Percentiles rank a stretch among this genome's conserved stretches.
These are phyloP conservation scores for Citrus hindsii DNA, from an alignment of 345 rosid species.

Conservation along the genomic window DNA sequence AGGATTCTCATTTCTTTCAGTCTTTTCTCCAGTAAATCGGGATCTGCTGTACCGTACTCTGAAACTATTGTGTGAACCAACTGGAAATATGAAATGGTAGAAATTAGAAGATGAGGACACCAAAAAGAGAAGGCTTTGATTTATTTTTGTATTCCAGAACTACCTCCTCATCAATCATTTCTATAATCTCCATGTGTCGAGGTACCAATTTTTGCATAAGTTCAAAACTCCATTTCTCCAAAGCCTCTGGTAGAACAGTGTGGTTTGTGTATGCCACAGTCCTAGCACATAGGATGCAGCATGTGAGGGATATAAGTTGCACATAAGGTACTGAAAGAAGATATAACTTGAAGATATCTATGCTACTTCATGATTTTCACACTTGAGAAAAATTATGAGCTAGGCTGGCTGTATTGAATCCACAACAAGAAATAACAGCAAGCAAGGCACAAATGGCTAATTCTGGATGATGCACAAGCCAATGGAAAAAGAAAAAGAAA, in stretches of 20 bases:
- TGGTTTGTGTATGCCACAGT: slow-evolving; percentile 88
- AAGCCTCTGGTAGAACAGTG: slow-evolving; percentile 80
- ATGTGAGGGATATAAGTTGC: slow-evolving; percentile 1
- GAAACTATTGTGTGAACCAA: slow-evolving; percentile 55
- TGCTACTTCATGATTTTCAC: background rate
- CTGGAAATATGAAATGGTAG: slow-evolving; percentile 33
- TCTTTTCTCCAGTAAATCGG: slow-evolving; percentile 47
- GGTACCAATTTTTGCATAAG: slow-evolving; percentile 76
- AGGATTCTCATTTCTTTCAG: slow-evolving; percentile 75
- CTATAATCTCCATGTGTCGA: slow-evolving; percentile 75
- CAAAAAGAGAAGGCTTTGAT: slow-evolving; percentile 2
- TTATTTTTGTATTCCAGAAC: slow-evolving; percentile 16
- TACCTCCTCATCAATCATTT: slow-evolving; percentile 84
- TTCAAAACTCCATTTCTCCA: slow-evolving; percentile 89
- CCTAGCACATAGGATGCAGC: slow-evolving; percentile 29
- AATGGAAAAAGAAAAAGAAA: background rate
- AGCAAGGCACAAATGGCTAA: background rate
- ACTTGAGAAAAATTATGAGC: background rate
- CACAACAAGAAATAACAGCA: background rate
- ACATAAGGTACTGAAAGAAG: slow-evolving; percentile 6
- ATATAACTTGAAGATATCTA: background rate
- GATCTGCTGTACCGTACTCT: slow-evolving; percentile 53
- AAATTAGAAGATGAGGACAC: slow-evolving; percentile 13
- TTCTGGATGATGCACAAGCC: background rate
- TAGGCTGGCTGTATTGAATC: background rate